phyloP scores from a whole-genome alignment of 768 basidiomycete species.

The Dacryopinax primogenitus region DNA sequence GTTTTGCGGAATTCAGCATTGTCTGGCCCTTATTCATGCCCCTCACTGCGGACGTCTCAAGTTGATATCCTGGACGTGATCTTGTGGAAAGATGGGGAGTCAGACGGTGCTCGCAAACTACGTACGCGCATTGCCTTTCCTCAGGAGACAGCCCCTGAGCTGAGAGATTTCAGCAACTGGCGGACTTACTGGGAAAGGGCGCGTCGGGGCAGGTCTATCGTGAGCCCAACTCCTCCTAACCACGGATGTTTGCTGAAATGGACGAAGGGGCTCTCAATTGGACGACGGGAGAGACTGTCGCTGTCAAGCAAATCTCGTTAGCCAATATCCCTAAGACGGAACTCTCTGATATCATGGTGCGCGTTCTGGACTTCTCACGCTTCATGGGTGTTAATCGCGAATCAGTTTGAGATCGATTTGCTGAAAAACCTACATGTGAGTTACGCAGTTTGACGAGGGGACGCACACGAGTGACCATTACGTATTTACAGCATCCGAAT shows the following conservation, averaged over 20 bases:
- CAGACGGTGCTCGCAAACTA: slow-evolving; percentile 16
- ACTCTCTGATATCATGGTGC: slow-evolving; percentile 92
- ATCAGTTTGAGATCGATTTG: slow-evolving; percentile 87
- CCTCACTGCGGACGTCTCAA: not conserved
- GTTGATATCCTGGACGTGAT: not conserved
- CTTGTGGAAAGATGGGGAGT: not conserved
- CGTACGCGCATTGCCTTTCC: slow-evolving; percentile 11
- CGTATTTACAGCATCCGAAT: slow-evolving; percentile 60
- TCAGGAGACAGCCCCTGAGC: not conserved
- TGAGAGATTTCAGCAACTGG: slow-evolving; percentile 60
- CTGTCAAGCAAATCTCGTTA: slow-evolving; percentile 93
- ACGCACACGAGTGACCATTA: not conserved
- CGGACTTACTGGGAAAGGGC: slow-evolving; percentile 90
- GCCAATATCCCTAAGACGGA: slow-evolving; percentile 88
- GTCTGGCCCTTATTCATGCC: not conserved
- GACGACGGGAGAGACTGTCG: slow-evolving; percentile 96
- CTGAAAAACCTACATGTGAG: slow-evolving; percentile 90
- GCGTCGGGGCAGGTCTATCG: slow-evolving; percentile 96
- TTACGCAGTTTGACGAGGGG: slow-evolving; percentile 2
- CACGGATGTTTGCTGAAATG: not conserved
- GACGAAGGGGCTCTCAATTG: slow-evolving; percentile 74
- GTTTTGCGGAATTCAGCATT: not conserved
- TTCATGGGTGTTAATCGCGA: not conserved
- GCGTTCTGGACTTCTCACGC: slow-evolving; percentile 18
- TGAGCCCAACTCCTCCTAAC: slow-evolving; percentile 32